Conservation (phyloP, 2,329 filamentous ascomycete species). For the Monilinia vaccinii-corymbosi region DNA sequence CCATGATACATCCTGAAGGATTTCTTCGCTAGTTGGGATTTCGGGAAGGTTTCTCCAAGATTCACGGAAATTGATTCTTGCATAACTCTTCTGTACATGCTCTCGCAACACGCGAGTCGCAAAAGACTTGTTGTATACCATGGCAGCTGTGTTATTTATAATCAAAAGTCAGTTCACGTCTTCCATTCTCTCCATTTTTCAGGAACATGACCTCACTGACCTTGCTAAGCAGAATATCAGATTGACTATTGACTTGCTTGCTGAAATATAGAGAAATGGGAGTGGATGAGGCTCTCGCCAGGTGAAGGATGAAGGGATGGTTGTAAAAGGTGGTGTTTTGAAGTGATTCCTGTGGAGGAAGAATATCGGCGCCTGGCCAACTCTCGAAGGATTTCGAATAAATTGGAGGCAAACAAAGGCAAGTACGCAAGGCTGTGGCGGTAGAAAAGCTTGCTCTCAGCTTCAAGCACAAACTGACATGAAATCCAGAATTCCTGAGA, state of each 20-base stretch:
- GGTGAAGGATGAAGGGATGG: not conserved
- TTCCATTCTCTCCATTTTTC: not conserved
- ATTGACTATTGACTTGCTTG: too few relatives aligned
- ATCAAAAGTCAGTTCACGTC: not conserved
- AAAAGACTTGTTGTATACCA: not conserved
- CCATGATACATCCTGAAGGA: slow-evolving; percentile 31
- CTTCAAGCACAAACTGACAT: not conserved
- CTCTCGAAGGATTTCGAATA: not conserved
- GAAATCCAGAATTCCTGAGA: not conserved
- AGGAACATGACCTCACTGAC: not conserved
- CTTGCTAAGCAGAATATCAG: not conserved
- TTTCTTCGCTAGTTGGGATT: slow-evolving; percentile 44
- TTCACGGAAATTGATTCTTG: not conserved
- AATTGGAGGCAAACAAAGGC: not conserved
- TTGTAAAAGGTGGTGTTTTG: not conserved
- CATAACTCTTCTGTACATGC: slow-evolving; percentile 8
- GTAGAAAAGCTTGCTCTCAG: not conserved
- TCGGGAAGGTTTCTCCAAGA: slow-evolving; percentile 39
- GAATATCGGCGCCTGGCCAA: not conserved
- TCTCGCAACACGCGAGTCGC: not conserved
- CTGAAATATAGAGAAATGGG: not conserved
- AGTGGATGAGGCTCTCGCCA: too few relatives aligned
- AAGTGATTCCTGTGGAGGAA: not conserved
- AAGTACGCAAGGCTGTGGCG: not conserved
- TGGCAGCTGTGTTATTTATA: not conserved